phyloP scores from a whole-genome alignment of 805 yeast species.

The Brettanomyces custersianus region DNA sequence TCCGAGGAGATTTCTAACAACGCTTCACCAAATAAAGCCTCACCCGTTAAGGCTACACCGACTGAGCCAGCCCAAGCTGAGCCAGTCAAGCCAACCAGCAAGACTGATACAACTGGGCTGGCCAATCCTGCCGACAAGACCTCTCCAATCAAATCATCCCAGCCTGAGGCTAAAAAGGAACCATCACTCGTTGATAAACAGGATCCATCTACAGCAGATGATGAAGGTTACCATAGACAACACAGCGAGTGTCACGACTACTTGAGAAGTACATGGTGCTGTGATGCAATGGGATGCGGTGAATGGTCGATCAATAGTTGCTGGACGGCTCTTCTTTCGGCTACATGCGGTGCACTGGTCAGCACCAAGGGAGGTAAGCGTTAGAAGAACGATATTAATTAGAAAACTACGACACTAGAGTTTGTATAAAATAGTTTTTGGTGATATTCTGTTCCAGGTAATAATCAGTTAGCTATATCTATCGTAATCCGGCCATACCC shows the following conservation, averaged over 20 bases:
- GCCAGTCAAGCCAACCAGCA: neutral
- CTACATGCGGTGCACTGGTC: conserved; percentile 1
- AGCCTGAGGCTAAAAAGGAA: conserved; percentile 1
- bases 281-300: conserved; percentile 6
- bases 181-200: conserved; percentile 2
- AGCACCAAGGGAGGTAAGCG: neutral
- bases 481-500: too few species aligned
- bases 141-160: neutral
- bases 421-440: too few species aligned
- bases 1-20: conserved; percentile 2
- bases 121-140: neutral
- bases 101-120: neutral
- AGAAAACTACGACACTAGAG: too few species aligned
- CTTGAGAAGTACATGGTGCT: conserved; percentile 10
- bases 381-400: too few species aligned
- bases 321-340: neutral
- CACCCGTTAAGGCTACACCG: neutral
- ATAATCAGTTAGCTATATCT: too few species aligned
- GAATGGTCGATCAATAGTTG: neutral
- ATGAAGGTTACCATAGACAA: conserved; percentile 18
- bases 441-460: too few species aligned
- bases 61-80: neutral
- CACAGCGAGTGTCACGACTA: conserved; percentile 24
- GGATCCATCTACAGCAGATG: conserved; percentile 4
- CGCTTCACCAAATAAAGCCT: conserved; percentile 1